Base-by-base conservation (phyloP, 345 rosid species). In the Salix exigua region DNA sequence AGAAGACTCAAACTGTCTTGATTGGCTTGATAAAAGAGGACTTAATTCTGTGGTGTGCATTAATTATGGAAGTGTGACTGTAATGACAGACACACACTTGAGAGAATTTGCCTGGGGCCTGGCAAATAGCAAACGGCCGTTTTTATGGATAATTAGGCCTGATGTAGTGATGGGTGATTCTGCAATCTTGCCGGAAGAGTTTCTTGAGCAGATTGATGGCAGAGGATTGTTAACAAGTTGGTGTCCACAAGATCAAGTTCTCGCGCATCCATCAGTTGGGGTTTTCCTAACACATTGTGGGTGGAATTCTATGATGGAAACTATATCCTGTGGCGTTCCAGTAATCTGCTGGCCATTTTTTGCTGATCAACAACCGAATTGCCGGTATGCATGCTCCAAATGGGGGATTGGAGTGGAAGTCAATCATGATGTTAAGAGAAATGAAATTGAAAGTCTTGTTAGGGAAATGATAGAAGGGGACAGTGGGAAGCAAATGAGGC, bases 21-120 rank as follows among this genome's bases (percentile, higher is more conserved):
- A 71, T 6, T 85, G 87, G 87, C 82, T 85, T 0, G 79, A 82
- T 30, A 38, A 69, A 70, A 72, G 44, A 19, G 68, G 69, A 12
- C n/a, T 19, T 1, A 63, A 72, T 13, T 82, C 87, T 4, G 83
- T 85, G 6, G 79, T 80, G 12, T 80, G 79, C 12, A 78, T 85
- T 5, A 79, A 82, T 60, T 85, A 77, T 58, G 87, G 87, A 2
- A 82, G 82, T 46, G 51, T 85, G 6, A 58, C 83, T 25, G 67
- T 75, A 66, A 79, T 82, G 80, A 73, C 72, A 1, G 69, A 73
- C 13, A 38, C 73, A 3, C 75, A 86, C 42, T 38, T 86, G 71
- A 77, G 53, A 48, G 85, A 86, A 62, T 82, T 86, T 66, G 85
- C 87, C 0, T 72, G 82, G 87, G 85, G 88, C 16, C 79, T 83